phyloP scores from a whole-genome alignment of 345 rosid species.

The Cardamine occulta region DNA sequence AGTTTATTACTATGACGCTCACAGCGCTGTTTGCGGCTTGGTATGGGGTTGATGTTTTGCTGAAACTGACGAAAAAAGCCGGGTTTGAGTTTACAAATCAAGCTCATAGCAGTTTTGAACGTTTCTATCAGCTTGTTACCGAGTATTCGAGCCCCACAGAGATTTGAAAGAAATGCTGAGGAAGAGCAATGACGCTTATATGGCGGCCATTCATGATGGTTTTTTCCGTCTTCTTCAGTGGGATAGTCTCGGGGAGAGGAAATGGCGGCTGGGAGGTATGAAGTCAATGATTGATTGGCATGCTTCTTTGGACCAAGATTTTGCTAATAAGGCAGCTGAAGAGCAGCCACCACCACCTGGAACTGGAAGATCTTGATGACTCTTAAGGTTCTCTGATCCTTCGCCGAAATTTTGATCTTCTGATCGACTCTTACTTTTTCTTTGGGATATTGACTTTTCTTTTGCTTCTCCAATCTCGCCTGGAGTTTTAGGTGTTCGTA shows the following conservation, averaged over 20 bases:
- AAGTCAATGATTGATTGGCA: slow-evolving; percentile 6
- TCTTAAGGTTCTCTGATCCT: no score
- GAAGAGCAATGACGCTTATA: not conserved
- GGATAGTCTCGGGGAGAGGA: not conserved
- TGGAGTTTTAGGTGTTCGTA: no score
- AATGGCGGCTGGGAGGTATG: not conserved
- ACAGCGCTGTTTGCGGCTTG: slow-evolving; percentile 1
- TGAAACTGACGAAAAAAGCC: not conserved
- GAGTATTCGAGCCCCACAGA: not conserved
- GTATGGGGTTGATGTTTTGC: not conserved
- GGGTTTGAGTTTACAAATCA: not conserved
- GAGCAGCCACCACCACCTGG: not conserved
- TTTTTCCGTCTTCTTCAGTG: not conserved
- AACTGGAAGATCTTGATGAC: no score
- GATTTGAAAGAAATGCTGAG: not conserved
- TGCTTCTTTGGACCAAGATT: not conserved
- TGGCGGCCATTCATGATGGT: not conserved
- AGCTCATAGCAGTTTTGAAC: not conserved
- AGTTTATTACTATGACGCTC: not conserved
- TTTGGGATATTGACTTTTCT: no score
- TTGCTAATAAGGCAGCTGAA: not conserved
- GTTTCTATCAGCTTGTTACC: not conserved
- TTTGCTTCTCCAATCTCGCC: no score
- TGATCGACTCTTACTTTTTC: no score
- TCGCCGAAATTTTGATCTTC: no score